Evolutionary conservation across 352 stramenopile species (phyloP), one percentile per base, ranked within the genome.

Genomic region (Salisapilia sapeloensis): DNA sequence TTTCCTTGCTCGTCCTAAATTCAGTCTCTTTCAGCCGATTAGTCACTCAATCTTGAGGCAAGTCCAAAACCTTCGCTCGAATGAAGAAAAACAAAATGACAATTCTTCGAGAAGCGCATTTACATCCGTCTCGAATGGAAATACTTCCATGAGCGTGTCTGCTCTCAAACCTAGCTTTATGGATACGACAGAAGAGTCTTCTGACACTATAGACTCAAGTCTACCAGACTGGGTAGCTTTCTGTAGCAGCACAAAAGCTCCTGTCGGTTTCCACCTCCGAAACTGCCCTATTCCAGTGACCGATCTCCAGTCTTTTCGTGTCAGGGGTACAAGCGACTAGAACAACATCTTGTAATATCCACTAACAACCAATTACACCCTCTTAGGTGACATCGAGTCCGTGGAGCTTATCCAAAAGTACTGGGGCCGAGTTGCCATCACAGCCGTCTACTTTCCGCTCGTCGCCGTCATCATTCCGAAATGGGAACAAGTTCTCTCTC

Each of bases 391-490:
- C 8, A 38, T 56, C 21, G 70, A 82, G 23, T 66, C 55, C 13
- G 59, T 63, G 26, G 44, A 58, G 33, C 47, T 80, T 18, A 60
- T 85, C 28, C 53, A 80, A 19, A 57, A 44, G 20, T 47, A 79
- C 45, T 93, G 67, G 74, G 40, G 51, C 17, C 49, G 49, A 2
- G 61, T 87, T 19, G 57, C 44, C 6, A 86, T 92, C 51, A 83
- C 66, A 25, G 70, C 69, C 12, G 71, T 90, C 20, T 98, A 97
- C 54, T 98, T 99, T 36, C 94, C 94, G 20, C 60, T 99, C 10
- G 66, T 98, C 17, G 83, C 87, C 12, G 64, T 91, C 40, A 50
- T 99, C 21, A 38, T 99, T 33, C 89, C 85, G 22, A 91, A 93
- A 41, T 99, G 94, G 94, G 55, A 46, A 18, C 56, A 79, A 22